Percentiles rank a stretch among this genome's conserved stretches.
These are phyloP conservation scores for Colletotrichum liaoningense DNA, from an alignment of 2,329 filamentous ascomycete genomes.

Conservation along the genomic window DNA sequence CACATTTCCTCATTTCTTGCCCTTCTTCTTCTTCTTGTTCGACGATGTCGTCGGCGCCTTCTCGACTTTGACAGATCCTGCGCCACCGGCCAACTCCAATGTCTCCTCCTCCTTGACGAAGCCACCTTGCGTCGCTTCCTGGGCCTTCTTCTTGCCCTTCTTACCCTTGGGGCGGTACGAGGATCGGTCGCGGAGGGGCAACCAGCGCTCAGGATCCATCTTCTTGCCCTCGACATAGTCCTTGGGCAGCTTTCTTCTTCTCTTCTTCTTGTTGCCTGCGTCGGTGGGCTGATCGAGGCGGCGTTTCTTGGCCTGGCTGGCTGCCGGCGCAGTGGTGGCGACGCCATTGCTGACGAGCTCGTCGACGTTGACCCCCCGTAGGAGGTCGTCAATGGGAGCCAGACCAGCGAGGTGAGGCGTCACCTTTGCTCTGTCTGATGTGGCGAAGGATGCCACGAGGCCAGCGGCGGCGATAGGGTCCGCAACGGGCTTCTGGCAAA, in stretches of 20 bases:
- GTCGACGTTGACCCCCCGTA: conserved; percentile 69
- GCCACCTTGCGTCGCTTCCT: conserved; percentile 87
- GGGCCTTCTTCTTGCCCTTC: conserved; percentile 87
- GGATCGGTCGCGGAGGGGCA: conserved; percentile 89
- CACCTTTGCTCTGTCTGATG: conserved; percentile 66
- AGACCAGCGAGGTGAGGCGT: conserved; percentile 67
- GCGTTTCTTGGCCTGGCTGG: conserved; percentile 60
- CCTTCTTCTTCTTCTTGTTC: conserved; percentile 62
- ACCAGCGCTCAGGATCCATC: conserved; percentile 91
- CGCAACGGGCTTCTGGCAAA: conserved; percentile 73
- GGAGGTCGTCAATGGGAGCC: conserved; percentile 71
- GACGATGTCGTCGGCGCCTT: conserved; percentile 57
- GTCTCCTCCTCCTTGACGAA: conserved; percentile 79
- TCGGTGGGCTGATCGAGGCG: conserved; percentile 44
- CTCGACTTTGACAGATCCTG: conserved; percentile 72
- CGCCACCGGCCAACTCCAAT: conserved; percentile 71
- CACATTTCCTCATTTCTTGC: conserved; percentile 59
- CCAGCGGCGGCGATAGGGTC: conserved; percentile 82
- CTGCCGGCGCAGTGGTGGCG: conserved; percentile 57
- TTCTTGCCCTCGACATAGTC: conserved; percentile 81
- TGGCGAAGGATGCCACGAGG: conserved; percentile 84
- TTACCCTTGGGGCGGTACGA: conserved; percentile 91
- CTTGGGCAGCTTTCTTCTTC: conserved; percentile 75
- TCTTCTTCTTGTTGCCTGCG: conserved; percentile 56
- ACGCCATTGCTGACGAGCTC: conserved; percentile 76